These are phyloP conservation scores for Xerocomus brunneocitrinus DNA, from an alignment of 768 basidiomycete species.

Conservation along the genomic window DNA sequence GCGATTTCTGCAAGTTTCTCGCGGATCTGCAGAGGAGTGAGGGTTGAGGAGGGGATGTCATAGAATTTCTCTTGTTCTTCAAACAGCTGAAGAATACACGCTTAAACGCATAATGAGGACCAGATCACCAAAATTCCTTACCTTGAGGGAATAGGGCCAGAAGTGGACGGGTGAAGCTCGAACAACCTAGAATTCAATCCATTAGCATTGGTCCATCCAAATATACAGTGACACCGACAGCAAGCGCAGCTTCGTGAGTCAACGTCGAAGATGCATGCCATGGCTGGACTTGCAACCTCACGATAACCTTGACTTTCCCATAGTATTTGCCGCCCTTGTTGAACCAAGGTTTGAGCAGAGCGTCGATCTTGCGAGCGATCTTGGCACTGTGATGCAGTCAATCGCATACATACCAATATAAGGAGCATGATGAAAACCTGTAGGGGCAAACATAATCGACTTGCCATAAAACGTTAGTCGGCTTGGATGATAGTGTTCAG, in stretches of 20 bases:
- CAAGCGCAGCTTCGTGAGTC: slow-evolving; percentile 78
- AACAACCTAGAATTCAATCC: slow-evolving; percentile 45
- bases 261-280: slow-evolving; percentile 78
- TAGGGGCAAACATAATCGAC: slow-evolving; percentile 88
- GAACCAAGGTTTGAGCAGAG: slow-evolving; percentile 55
- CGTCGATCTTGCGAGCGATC: slow-evolving; percentile 54
- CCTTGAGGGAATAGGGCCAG: slow-evolving; percentile 71
- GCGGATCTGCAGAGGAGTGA: slow-evolving; percentile 70
- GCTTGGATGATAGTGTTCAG: not conserved
- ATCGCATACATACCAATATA: not conserved
- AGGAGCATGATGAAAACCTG: slow-evolving; percentile 40
- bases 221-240: slow-evolving; percentile 41
- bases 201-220: not conserved
- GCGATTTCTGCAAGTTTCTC: slow-evolving; percentile 65
- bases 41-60: slow-evolving; percentile 63
- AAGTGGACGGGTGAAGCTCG: slow-evolving; percentile 70
- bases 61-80: slow-evolving; percentile 73
- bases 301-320: slow-evolving; percentile 70
- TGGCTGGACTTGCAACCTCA: slow-evolving; percentile 69
- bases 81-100: slow-evolving; percentile 53
- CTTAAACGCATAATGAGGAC: not conserved
- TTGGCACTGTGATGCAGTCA: slow-evolving; percentile 45
- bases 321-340: slow-evolving; percentile 55
- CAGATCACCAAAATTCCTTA: slow-evolving; percentile 29
- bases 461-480: slow-evolving; percentile 22